phyloP scores from a whole-genome alignment of 2,329 filamentous ascomycete species.

The Pseudopyrenochaeta lycopersici region DNA sequence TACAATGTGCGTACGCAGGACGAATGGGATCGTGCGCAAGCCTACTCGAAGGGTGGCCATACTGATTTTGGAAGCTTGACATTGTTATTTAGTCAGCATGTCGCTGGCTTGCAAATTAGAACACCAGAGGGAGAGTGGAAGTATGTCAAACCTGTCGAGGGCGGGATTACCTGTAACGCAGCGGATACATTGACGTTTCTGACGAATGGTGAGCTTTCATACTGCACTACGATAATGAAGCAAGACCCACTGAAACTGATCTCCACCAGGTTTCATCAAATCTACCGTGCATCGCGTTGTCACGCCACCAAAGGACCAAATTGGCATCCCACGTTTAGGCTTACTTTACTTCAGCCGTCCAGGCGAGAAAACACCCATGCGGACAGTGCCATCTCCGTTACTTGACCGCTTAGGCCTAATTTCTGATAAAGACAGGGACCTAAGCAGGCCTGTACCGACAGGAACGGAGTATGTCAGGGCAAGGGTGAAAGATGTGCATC shows the following conservation, averaged over 20 bases:
- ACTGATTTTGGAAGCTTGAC: slow-evolving; percentile 66
- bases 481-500: slow-evolving; percentile 57
- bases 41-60: slow-evolving; percentile 55
- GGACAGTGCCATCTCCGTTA: slow-evolving; percentile 45
- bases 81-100: slow-evolving; percentile 65
- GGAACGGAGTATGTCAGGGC: slow-evolving; percentile 59
- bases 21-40: slow-evolving; percentile 48
- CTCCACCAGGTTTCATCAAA: slow-evolving; percentile 52
- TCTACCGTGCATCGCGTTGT: slow-evolving; percentile 59
- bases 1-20: slow-evolving; percentile 25
- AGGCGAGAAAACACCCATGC: slow-evolving; percentile 37
- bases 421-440: slow-evolving; percentile 51
- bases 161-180: slow-evolving; percentile 51
- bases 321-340: slow-evolving; percentile 51
- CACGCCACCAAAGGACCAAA: slow-evolving; percentile 58
- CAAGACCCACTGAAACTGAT: slow-evolving; percentile 11
- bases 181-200: slow-evolving; percentile 50
- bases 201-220: slow-evolving; percentile 42
- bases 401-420: slow-evolving; percentile 47
- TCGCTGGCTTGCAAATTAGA: slow-evolving; percentile 64
- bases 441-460: slow-evolving; percentile 45
- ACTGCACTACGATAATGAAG: background rate
- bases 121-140: slow-evolving; percentile 47
- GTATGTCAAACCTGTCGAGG: slow-evolving; percentile 50
- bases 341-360: slow-evolving; percentile 30